These are phyloP conservation scores for Cucumis variabilis DNA, from an alignment of 331 rosid genomes.

Conservation along the genomic window DNA sequence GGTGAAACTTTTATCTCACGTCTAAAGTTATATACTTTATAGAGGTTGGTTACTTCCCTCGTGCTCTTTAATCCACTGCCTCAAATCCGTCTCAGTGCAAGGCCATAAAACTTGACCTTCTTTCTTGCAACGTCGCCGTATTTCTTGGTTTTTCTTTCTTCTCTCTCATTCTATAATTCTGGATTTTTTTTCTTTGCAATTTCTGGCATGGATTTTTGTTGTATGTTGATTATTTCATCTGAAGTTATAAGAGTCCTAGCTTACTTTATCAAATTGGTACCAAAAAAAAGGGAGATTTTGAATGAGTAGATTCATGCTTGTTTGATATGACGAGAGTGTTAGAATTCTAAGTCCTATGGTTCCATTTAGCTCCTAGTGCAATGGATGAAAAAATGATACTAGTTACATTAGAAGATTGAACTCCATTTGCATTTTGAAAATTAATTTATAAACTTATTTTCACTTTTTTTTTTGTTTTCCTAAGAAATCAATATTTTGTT, in stretches of 20 bases:
- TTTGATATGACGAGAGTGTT: neutral
- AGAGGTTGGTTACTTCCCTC: too few relatives aligned
- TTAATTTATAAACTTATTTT: too few relatives aligned
- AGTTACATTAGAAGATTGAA: neutral
- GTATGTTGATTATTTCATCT: neutral
- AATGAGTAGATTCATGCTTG: neutral
- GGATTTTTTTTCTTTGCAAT: neutral
- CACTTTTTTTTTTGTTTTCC: too few relatives aligned
- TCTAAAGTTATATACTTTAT: too few relatives aligned
- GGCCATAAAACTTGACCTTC: conserved; percentile 84
- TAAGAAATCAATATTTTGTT: too few relatives aligned
- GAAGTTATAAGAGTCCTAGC: neutral
- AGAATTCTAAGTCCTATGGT: neutral
- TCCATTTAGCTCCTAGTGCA: neutral
- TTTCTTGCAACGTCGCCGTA: conserved; percentile 71
- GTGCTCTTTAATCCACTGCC: too few relatives aligned
- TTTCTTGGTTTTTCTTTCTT: conserved; percentile 87
- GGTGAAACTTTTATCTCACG: too few relatives aligned
- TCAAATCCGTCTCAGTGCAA: too few relatives aligned
- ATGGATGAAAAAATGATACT: neutral
- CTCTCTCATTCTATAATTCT: neutral
- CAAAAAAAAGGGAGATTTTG: neutral
- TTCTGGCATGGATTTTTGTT: neutral
- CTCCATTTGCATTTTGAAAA: too few relatives aligned
- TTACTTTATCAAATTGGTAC: neutral